These are phyloP conservation scores for Hypoxylon rubiginosum DNA, from an alignment of 2,329 filamentous ascomycete species.

Conservation along the genomic window DNA sequence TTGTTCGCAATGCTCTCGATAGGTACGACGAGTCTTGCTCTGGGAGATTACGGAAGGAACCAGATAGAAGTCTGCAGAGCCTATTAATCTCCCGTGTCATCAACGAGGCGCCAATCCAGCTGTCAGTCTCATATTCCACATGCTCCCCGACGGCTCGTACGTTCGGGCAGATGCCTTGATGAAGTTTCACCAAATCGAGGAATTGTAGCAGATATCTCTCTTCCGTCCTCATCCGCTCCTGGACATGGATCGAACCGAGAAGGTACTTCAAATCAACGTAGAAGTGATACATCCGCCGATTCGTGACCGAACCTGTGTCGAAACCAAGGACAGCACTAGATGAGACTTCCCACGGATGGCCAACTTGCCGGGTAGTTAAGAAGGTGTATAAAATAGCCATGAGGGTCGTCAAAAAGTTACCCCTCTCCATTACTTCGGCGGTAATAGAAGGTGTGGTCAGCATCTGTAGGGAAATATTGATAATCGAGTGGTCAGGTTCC, in stretches of 20 bases:
- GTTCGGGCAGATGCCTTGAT: constrained; percentile 97
- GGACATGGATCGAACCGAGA: constrained; percentile 88
- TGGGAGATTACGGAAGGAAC: constrained; percentile 81
- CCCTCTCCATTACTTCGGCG: constrained; percentile 91
- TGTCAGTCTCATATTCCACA: constrained; percentile 97
- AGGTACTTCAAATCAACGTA: constrained; percentile 95
- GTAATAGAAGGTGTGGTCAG: constrained; percentile 97
- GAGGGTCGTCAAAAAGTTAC: constrained; percentile 94
- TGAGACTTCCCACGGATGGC: constrained; percentile 90
- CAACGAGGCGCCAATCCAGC: constrained; percentile 96
- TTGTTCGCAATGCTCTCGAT: constrained; percentile 77
- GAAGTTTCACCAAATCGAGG: constrained; percentile 92
- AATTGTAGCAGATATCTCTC: constrained; percentile 93
- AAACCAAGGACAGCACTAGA: constrained; percentile 90
- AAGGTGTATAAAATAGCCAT: constrained; percentile 98
- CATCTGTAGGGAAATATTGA: constrained; percentile 97
- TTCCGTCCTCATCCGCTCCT: constrained; percentile 85
- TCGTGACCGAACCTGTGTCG: constrained; percentile 94
- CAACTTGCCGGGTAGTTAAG: constrained; percentile 93
- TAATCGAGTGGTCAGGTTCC: constrained; percentile 97
- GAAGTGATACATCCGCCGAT: constrained; percentile 96
- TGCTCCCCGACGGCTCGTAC: constrained; percentile 92
- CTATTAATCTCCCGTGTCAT: constrained; percentile 96
- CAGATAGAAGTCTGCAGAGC: constrained; percentile 87
- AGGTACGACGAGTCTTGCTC: constrained; percentile 76